Evolutionary conservation across 2,329 filamentous ascomycete species (phyloP), one percentile per base, ranked within the genome.

Genomic region (Verticillium dahliae): DNA sequence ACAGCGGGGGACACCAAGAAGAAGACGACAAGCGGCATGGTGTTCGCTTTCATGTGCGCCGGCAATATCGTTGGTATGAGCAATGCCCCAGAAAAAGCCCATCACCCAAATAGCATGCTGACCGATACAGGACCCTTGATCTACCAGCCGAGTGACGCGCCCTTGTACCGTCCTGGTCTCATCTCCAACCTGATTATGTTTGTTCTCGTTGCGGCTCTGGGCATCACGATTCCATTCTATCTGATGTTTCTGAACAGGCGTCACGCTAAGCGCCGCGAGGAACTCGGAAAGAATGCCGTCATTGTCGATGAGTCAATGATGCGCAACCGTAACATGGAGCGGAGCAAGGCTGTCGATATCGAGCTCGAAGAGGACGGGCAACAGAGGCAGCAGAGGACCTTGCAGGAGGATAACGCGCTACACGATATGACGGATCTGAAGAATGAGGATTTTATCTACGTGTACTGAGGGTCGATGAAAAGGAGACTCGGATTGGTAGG

Each of bases 401-500:
- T 52, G 45, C n/a, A 52, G 18, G 45, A 52, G 45, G 45, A 52
- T 11, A 78, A 81, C 56, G 81, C 80, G 0, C 82, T 84, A 58
- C 70, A 82, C 65, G 87, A 90, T 72, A 66, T 88, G 65, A 88
- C 87, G 1, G 87, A 90, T 70, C 73, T 81, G 22, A 75, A 86
- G 74, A 90, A 90, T 66, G 85, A 90, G 62, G 86, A 90, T 67
- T 90, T 90, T 73, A 80, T 88, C 15, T 88, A 85, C 71, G 79
- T 86, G 56, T 86, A 86, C 67, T 85, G 35, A 37, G 9, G 3
- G 35, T 6, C 35, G 9, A 37, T 9, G 7, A 13, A 13, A 71
- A 62, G 33, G 7, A n/a, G 13, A n/a, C 11, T 39, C 39, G 39
- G 15, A 41, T 10, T 6, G 13, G 15, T 15, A n/a, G 10, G 14